Base-by-base conservation (phyloP, 495 filamentous ascomycete species). In the Apiosordaria backusii region DNA sequence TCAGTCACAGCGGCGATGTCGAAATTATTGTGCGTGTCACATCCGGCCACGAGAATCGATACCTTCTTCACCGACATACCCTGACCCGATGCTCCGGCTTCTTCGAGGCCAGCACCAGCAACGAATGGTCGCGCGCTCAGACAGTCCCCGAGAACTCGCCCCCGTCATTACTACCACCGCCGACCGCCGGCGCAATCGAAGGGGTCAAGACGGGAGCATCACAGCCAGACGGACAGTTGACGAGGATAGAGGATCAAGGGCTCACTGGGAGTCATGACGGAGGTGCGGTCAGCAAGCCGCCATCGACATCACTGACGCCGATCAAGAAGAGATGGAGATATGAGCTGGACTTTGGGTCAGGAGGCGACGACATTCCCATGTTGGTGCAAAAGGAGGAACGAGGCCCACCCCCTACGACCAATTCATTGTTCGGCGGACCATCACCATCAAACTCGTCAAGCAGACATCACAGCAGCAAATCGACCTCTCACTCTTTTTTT, bases 61-160 rank as follows among this genome's bases (percentile, higher is more conserved):
- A 96, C 73, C 84, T 96, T 50, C 85, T 97, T 21, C 93, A 97
- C 77, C 85, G 88, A 52, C 80, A 96, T 70, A 96, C 93, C 25
- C 77, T 97, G 69, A 86, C 90, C 45, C 90, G 95, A 79, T 94
- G 90, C 71, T 96, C 92, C 15, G 92, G 92, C 1, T 97, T 96
- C 79, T 97, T 97, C 77, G 91, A 96, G 78, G 90, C 92, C 35
- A 91, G 91, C 72, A 94, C 90, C 25, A 92, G 88, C 67, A 88
- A 91, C 67, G 90, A 93, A 76, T 97, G 93, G 92, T 89, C 91
- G 66, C 83, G 85, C 50, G 83, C 81, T 1, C 74, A 73, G 53
- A 40, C 76, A 5, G 67, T 73, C 6, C 65, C 70, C n/a, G 80
- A 76, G 24, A 45, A 45, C 10, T 13, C 35, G 0, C 35, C 35